Evolutionary conservation across 2,329 filamentous ascomycete genomes (phyloP), one percentile per base, ranked within the genome.

Genomic region (Ophiostoma ulmi): DNA sequence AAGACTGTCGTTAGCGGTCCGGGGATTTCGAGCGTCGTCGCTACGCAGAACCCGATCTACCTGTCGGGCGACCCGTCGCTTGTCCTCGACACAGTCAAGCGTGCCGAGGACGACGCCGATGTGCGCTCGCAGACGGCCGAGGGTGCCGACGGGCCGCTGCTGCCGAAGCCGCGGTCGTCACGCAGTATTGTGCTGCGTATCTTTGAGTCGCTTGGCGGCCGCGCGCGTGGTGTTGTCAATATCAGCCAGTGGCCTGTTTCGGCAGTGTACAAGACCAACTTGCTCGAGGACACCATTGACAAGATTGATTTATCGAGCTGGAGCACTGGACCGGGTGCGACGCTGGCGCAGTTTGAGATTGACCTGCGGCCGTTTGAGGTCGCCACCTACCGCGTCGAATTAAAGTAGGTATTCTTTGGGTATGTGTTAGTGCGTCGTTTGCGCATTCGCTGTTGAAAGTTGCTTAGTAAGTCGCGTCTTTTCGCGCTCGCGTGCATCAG

Each of bases 171-270:
- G 74, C 87, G 91, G 71, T 86, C 87, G 75, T 93, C 92, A 0
- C 87, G 87, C 78, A 96, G 91, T 78, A 85, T 98, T 66, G 90
- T 99, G 72, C 75, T 97, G 72, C 86, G 95, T 1, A 84, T 97
- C 26, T 99, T 96, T 77, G 95, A 99, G 78, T 90, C 90, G 72
- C 81, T 98, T 61, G 95, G 95, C 65, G 95, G 95, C 0, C 90
- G 88, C 76, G 89, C 88, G 73, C 87, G 89, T 73, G 94, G 91
- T 1, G 87, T 83, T 0, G 69, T 75, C 20, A 31, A 52, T 11
- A 38, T 74, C 1, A 81, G 84, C 64, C 90, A 81, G 10, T 86
- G 94, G 79, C 82, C 88, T 36, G 88, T 97, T 38, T 90, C 89
- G 82, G 89, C 87, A 75, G 93, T 91, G 41, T 90, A 85, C 81